These are phyloP conservation scores for Nitzschia inconspicua DNA, from an alignment of 108 stramenopile genomes.

Conservation along the genomic window DNA sequence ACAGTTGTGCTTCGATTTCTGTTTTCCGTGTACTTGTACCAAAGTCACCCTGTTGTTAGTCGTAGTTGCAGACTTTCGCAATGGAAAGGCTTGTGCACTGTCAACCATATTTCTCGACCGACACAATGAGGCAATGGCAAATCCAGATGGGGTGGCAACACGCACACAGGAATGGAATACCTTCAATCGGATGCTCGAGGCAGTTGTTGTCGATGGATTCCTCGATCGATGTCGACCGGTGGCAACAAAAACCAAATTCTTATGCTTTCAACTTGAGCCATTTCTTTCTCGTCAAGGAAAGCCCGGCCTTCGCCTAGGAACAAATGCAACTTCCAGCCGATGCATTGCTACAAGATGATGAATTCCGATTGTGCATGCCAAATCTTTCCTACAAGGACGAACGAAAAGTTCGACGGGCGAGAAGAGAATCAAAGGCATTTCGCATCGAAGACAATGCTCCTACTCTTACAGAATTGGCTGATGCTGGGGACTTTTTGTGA, in stretches of 20 bases:
- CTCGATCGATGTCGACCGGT: constrained; percentile 51
- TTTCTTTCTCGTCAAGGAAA: constrained; percentile 83
- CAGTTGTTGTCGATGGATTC: constrained; percentile 66
- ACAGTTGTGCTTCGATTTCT: too few relatives aligned
- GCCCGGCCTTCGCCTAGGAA: constrained; percentile 77
- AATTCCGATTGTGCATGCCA: constrained; percentile 64
- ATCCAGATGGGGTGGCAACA: constrained; percentile 10
- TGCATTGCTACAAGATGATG: constrained; percentile 78
- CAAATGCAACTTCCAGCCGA: constrained; percentile 77
- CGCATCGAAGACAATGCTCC: constrained; percentile 5
- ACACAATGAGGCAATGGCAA: neutral
- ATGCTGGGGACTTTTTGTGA: constrained; percentile 51
- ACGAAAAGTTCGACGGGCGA: constrained; percentile 4
- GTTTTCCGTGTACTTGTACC: too few relatives aligned
- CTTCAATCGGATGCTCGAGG: constrained; percentile 59
- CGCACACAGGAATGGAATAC: constrained; percentile 69
- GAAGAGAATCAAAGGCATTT: constrained; percentile 17
- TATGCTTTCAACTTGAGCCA: constrained; percentile 56
- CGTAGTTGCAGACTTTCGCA: constrained; percentile 73
- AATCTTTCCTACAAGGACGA: constrained; percentile 34
- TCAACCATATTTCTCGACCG: constrained; percentile 47
- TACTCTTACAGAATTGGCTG: constrained; percentile 32
- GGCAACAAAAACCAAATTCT: neutral
- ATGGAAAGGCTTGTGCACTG: constrained; percentile 59
- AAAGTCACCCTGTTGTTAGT: too few relatives aligned